Percentiles rank a stretch among this genome's conserved stretches.
Evolutionary conservation across 2,329 filamentous ascomycete species (phyloP).

Genomic region (Diaporthe sp.): DNA sequence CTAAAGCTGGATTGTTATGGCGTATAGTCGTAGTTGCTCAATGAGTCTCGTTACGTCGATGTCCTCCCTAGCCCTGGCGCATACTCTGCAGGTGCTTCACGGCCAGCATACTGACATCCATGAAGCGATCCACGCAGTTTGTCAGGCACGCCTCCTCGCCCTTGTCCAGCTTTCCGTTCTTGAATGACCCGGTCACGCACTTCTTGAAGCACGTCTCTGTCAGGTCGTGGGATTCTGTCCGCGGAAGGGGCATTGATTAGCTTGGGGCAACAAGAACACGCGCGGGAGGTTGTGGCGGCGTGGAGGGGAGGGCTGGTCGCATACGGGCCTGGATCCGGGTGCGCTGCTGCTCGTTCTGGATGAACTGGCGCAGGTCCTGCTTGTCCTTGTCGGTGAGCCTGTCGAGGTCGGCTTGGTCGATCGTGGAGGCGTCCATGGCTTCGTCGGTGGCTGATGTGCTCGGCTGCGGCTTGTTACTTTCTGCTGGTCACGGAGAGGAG

Average conservation of each 20-base stretch:
- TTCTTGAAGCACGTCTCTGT: conserved; percentile 93
- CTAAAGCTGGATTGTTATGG: not conserved
- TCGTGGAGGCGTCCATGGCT: conserved; percentile 39
- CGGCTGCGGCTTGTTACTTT: not conserved
- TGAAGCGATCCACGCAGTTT: conserved; percentile 94
- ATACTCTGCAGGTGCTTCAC: conserved; percentile 83
- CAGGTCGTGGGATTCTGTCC: conserved; percentile 66
- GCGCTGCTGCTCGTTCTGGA: conserved; percentile 88
- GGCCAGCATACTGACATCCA: conserved; percentile 90
- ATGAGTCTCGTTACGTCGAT: not conserved
- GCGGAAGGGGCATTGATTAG: not conserved
- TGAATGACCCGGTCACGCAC: conserved; percentile 84
- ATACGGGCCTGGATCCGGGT: conserved; percentile 75
- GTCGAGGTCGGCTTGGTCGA: conserved; percentile 75
- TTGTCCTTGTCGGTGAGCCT: conserved; percentile 87
- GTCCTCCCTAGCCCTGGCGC: conserved; percentile 51
- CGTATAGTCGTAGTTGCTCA: not conserved
- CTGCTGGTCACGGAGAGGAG: not conserved
- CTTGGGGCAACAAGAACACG: not conserved
- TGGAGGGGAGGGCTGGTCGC: conserved; percentile 43
- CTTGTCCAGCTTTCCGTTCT: conserved; percentile 79
- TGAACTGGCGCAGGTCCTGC: conserved; percentile 87
- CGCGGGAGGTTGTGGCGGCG: not conserved
- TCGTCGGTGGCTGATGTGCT: not conserved
- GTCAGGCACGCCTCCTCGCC: conserved; percentile 86